These are phyloP conservation scores for Dioscorea zingiberensis DNA, from an alignment of 106 monocot genomes.

Conservation along the genomic window DNA sequence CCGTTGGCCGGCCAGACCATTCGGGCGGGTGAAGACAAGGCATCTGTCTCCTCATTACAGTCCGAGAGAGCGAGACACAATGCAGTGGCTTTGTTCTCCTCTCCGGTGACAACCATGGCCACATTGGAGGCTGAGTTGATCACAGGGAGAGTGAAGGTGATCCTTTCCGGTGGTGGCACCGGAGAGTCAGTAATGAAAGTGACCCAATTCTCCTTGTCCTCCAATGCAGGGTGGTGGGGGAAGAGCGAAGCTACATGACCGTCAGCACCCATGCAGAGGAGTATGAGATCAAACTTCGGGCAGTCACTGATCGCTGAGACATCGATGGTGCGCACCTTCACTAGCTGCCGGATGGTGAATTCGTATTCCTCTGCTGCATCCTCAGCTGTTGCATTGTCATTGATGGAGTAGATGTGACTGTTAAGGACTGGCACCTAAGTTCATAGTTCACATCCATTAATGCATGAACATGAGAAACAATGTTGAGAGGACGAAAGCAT, in stretches of 20 bases:
- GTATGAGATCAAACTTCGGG: slow-evolving; percentile 87
- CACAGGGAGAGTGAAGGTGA: slow-evolving; percentile 81
- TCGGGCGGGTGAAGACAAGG: slow-evolving; percentile 22
- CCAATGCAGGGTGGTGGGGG: slow-evolving; percentile 48
- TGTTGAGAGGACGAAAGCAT: too few species aligned
- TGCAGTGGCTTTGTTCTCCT: slow-evolving; percentile 40
- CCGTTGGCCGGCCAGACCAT: slow-evolving; percentile 58
- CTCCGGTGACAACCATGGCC: slow-evolving; percentile 52
- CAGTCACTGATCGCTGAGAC: slow-evolving; percentile 75
- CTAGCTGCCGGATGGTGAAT: slow-evolving; percentile 71
- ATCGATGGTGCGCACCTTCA: slow-evolving; percentile 52
- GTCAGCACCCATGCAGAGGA: slow-evolving; percentile 64
- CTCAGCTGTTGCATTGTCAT: slow-evolving; percentile 65
- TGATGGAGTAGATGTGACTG: slow-evolving; percentile 76
- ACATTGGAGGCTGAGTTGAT: slow-evolving; percentile 82
- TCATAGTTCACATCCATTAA: not conserved
- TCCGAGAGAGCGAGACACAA: slow-evolving; percentile 24
- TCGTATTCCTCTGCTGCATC: slow-evolving; percentile 66
- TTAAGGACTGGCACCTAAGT: slow-evolving; percentile 55
- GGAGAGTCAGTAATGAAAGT: slow-evolving; percentile 75
- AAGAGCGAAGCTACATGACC: slow-evolving; percentile 78
- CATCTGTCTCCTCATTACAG: not conserved
- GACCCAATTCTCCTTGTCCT: slow-evolving; percentile 62
- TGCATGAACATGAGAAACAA: too few species aligned
- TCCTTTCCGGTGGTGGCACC: slow-evolving; percentile 75